phyloP scores from a whole-genome alignment of 2,329 filamentous ascomycete species.

The Keithomyces neogunnii region DNA sequence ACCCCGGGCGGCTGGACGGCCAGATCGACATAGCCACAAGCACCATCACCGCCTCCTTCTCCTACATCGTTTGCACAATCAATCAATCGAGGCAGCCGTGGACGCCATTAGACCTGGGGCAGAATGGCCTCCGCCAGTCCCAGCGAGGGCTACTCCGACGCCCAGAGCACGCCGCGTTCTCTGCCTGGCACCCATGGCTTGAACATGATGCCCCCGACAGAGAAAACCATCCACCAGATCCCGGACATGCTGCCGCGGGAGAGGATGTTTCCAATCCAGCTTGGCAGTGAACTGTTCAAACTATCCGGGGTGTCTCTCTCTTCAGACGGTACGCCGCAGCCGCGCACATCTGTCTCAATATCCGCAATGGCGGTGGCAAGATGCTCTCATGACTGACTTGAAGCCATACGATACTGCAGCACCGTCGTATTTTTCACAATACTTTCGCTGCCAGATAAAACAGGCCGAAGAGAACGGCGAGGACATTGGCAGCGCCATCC shows the following conservation, averaged over 20 bases:
- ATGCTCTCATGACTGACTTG: not conserved
- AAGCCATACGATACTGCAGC: constrained; percentile 40
- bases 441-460: constrained; percentile 77
- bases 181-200: constrained; percentile 10
- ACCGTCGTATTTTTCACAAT: constrained; percentile 92
- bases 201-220: constrained; percentile 13
- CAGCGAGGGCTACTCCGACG: constrained; percentile 13
- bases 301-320: constrained; percentile 65
- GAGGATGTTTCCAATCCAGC: constrained; percentile 67
- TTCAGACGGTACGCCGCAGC: constrained; percentile 49
- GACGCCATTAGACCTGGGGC: not conserved
- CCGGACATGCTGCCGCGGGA: constrained; percentile 57
- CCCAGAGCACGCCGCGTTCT: constrained; percentile 7
- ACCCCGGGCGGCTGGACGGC: no score
- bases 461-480: constrained; percentile 52
- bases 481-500: constrained; percentile 40
- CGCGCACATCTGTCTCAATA: not conserved
- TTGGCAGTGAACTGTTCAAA: constrained; percentile 63
- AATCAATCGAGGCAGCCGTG: not conserved
- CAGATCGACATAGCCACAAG: no score
- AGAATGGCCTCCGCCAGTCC: constrained; percentile 20
- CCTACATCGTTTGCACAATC: not conserved
- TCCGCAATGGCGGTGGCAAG: no score
- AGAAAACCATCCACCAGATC: constrained; percentile 35
- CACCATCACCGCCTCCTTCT: not conserved